Percentiles rank a stretch among this genome's conserved stretches.
Evolutionary conservation across 768 basidiomycete species (phyloP).

Genomic region (Boletus insuetus): DNA sequence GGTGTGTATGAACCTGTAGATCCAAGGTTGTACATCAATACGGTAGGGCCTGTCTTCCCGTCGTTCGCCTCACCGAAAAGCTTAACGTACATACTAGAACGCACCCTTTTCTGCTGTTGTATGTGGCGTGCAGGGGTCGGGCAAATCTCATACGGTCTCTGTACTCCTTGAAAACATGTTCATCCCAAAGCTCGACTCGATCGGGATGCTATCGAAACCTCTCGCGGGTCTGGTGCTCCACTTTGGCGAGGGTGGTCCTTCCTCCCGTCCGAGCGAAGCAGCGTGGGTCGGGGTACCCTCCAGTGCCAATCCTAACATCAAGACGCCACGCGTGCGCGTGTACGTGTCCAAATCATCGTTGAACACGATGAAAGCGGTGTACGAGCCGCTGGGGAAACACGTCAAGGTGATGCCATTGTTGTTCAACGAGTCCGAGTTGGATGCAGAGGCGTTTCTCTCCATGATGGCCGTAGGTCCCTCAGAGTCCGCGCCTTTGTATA

Average conservation of each 20-base stretch:
- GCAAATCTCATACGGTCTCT: conserved; percentile 69
- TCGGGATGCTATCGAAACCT: conserved; percentile 49
- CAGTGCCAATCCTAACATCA: conserved; percentile 25
- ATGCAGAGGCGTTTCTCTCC: conserved; percentile 60
- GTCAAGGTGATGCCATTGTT: conserved; percentile 50
- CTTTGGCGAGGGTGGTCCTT: conserved; percentile 58
- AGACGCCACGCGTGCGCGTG: conserved; percentile 35
- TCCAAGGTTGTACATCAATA: conserved; percentile 60
- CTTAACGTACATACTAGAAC: conserved; percentile 40
- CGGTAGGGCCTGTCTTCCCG: conserved; percentile 36
- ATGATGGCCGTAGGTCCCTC: conserved; percentile 67
- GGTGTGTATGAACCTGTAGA: conserved; percentile 36
- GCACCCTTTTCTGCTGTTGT: conserved; percentile 67
- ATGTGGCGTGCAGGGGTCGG: conserved; percentile 72
- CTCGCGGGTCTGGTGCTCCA: conserved; percentile 62
- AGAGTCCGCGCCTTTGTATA: conserved; percentile 58
- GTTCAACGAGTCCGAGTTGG: conserved; percentile 56
- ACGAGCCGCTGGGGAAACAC: conserved; percentile 43
- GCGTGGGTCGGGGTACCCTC: conserved; percentile 48
- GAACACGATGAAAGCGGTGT: conserved; percentile 52
- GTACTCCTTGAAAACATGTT: conserved; percentile 67
- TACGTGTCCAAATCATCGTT: conserved; percentile 58
- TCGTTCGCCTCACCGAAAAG: background rate
- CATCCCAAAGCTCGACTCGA: conserved; percentile 43
- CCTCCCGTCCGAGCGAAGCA: conserved; percentile 57